Base-by-base conservation (phyloP, 2,329 filamentous ascomycete genomes). In the Alternaria sp. region DNA sequence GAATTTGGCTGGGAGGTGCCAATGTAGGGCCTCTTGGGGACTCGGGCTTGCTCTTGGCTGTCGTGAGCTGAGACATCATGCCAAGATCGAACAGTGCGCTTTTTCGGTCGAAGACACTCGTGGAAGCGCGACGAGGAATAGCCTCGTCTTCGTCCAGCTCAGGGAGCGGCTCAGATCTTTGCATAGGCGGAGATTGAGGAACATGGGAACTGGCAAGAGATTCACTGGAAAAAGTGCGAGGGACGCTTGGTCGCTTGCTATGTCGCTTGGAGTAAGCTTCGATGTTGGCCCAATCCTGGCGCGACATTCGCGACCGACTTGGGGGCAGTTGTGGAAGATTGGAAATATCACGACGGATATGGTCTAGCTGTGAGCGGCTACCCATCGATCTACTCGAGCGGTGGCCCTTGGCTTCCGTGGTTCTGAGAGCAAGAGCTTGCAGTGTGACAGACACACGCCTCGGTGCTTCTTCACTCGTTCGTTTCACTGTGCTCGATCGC, bases 211-310 rank as follows among this genome's bases (percentile, higher is more conserved):
- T 65, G 4, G 60, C 20, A 25, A 43, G 43, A 7, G 63, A 65
- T 26, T 71, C 70, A n/a, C 45, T 69, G 20, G 67, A 72, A 18
- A 66, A 41, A 21, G 67, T 61, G 28, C 70, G 66, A 7, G 70
- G 61, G 11, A 58, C 54, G 53, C 69, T 75, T n/a, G 66, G 66
- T 53, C 66, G 66, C 55, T 70, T 73, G 20, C 66, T 73, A 44
- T 75, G 67, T 33, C 70, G 69, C 28, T 71, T 71, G 5, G 75
- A 71, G 54, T 79, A 79, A 2, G 74, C 74, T 51, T 76, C 69
- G 28, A 79, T 77, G 21, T 75, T 70, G 12, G 71, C 72, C 77
- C 76, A 79, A 46, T 79, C 77, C 30, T 78, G 75, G 25, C 75
- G 76, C 6, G 76, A 79, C 47, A 79, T 47, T 15, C 76, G 70